Evolutionary conservation across 495 filamentous ascomycete species (phyloP).

Genomic region (Trichoderma gamsii): DNA sequence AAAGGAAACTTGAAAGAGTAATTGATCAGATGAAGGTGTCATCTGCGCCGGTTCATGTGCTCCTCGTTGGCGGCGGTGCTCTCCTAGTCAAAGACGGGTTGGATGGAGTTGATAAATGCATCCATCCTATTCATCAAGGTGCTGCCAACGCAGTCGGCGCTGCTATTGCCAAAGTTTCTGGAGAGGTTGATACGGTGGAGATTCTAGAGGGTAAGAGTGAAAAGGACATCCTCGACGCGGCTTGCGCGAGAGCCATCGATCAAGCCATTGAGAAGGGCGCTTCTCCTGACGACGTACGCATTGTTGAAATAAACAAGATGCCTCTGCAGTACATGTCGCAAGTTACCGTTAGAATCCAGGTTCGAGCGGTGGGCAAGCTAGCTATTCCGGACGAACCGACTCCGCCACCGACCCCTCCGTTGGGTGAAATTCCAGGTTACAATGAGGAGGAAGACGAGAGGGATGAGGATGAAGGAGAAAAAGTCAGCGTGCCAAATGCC

Average conservation of each 20-base stretch:
- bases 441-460: background rate
- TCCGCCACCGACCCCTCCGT: background rate
- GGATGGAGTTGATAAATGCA: background rate
- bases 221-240: constrained; percentile 28
- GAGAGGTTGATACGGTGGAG: constrained; percentile 32
- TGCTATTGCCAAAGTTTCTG: constrained; percentile 32
- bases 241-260: constrained; percentile 30
- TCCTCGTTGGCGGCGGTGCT: background rate
- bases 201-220: constrained; percentile 27
- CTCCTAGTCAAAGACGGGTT: background rate
- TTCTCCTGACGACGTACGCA: constrained; percentile 19
- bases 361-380: background rate
- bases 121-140: constrained; percentile 19
- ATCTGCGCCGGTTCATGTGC: background rate
- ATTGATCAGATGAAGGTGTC: constrained; percentile 10
- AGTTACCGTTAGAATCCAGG: constrained; percentile 3
- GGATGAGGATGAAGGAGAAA: background rate
- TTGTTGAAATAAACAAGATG: constrained; percentile 41
- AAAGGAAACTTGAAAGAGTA: background rate
- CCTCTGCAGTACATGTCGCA: constrained; percentile 26
- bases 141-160: constrained; percentile 55
- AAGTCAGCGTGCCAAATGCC: constrained; percentile 3
- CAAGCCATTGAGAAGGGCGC: background rate
- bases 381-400: constrained; percentile 3
- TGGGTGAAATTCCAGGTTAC: background rate